Conservation (phyloP, 805 yeast species). For the Pichia exigua region DNA sequence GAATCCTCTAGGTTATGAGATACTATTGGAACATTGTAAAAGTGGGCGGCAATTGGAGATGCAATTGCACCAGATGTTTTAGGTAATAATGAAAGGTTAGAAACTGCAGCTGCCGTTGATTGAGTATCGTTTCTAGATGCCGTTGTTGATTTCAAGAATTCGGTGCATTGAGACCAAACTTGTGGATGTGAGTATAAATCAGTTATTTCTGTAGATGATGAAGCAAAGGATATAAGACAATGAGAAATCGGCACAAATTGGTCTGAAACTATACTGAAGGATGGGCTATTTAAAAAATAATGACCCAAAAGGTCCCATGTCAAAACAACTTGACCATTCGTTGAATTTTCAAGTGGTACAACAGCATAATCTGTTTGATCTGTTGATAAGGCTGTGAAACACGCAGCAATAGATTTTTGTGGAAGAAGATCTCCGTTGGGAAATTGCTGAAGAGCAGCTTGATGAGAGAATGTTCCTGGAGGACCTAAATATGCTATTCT, state of each 20-base stretch:
- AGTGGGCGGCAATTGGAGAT: constrained; percentile 55
- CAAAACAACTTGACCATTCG: constrained; percentile 87
- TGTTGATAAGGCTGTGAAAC: constrained; percentile 48
- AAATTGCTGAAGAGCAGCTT: constrained; percentile 45
- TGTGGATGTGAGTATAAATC: constrained; percentile 89
- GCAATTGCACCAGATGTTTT: constrained; percentile 62
- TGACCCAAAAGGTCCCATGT: constrained; percentile 79
- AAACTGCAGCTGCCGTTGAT: constrained; percentile 85
- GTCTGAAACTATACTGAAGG: constrained; percentile 58
- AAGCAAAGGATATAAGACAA: constrained; percentile 48
- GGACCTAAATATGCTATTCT: constrained; percentile 83
- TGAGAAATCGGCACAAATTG: constrained; percentile 81
- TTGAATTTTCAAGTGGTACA: constrained; percentile 89
- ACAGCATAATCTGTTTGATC: constrained; percentile 57
- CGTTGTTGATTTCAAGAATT: constrained; percentile 39
- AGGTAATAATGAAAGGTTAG: constrained; percentile 37
- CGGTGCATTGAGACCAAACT: constrained; percentile 88
- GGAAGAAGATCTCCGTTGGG: constrained; percentile 24
- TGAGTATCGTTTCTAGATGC: constrained; percentile 52
- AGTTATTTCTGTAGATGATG: constrained; percentile 37
- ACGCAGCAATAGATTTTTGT: constrained; percentile 44
- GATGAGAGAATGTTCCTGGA: constrained; percentile 87
- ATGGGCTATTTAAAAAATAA: constrained; percentile 37
- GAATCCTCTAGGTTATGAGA: constrained; percentile 60
- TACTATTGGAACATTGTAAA: constrained; percentile 50